These are phyloP conservation scores for Neurospora tetraspora DNA, from an alignment of 495 filamentous ascomycete genomes.

Conservation along the genomic window DNA sequence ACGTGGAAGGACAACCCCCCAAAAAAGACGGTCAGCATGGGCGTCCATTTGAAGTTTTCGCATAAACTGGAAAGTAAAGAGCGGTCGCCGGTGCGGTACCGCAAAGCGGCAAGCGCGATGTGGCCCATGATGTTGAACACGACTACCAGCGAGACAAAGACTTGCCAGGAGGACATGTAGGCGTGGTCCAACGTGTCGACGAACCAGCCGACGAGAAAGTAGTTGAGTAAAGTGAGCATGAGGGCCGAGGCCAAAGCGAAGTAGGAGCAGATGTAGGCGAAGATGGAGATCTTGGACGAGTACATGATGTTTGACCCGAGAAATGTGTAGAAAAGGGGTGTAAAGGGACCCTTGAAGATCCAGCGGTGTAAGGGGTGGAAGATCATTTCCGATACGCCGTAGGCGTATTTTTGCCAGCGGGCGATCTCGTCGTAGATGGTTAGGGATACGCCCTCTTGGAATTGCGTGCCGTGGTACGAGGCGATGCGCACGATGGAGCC, in stretches of 20 bases:
- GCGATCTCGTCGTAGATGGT: conserved; percentile 72
- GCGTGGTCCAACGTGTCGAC: conserved; percentile 54
- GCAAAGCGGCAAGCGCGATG: conserved; percentile 48
- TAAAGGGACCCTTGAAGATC: conserved; percentile 54
- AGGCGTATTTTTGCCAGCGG: conserved; percentile 74
- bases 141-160: conserved; percentile 55
- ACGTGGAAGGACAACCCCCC: conserved; percentile 57
- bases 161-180: conserved; percentile 59
- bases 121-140: conserved; percentile 56
- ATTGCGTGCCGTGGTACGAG: conserved; percentile 56
- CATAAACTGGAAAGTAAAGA: conserved; percentile 39
- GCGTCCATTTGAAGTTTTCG: conserved; percentile 59
- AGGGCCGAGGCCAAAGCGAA: conserved; percentile 65
- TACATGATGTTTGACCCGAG: conserved; percentile 55
- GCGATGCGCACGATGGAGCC: conserved; percentile 61
- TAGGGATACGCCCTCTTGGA: conserved; percentile 69
- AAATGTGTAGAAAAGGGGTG: conserved; percentile 55
- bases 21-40: conserved; percentile 53
- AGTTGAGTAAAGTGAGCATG: conserved; percentile 61
- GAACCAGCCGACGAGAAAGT: conserved; percentile 63
- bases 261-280: conserved; percentile 72
- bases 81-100: conserved; percentile 48
- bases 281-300: conserved; percentile 62
- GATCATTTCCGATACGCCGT: conserved; percentile 65
- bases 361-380: conserved; percentile 58